phyloP scores from a whole-genome alignment of 257 asterid species.

The Thymus quinquecostatus region DNA sequence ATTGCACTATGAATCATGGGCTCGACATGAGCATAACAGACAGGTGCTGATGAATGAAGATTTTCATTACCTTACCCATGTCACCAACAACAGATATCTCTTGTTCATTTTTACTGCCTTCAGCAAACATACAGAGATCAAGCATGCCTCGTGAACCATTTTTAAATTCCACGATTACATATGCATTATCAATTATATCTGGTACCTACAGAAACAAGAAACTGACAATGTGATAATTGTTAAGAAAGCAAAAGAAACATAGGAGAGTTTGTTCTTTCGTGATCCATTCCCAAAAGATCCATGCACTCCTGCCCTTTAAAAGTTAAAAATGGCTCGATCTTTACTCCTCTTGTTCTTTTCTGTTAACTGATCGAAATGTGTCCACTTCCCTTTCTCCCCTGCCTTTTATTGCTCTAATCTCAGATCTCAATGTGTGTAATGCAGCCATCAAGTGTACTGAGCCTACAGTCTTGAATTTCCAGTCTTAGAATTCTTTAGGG shows the following conservation, averaged over 20 bases:
- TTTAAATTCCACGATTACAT: conserved; percentile 85
- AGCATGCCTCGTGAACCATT: conserved; percentile 89
- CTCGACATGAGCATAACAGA: background rate
- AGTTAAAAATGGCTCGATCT: too few species aligned
- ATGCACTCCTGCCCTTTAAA: too few species aligned
- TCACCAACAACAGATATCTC: conserved; percentile 94
- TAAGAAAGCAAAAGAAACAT: background rate
- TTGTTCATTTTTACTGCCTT: conserved; percentile 95
- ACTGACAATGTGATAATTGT: background rate
- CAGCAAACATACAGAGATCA: conserved; percentile 97
- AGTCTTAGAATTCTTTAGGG: too few species aligned
- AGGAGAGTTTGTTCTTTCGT: too few species aligned
- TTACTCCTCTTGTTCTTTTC: too few species aligned
- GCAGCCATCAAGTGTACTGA: too few species aligned
- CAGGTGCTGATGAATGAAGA: conserved; percentile 13
- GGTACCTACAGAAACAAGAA: conserved; percentile 64
- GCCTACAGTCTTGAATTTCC: too few species aligned
- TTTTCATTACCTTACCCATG: conserved; percentile 69
- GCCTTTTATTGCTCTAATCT: too few species aligned
- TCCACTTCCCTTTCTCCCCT: too few species aligned
- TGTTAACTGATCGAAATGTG: too few species aligned
- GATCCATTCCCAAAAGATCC: too few species aligned
- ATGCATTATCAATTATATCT: conserved; percentile 93
- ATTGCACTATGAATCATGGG: background rate
- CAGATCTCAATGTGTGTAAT: too few species aligned